Evolutionary conservation across 2,329 filamentous ascomycete species (phyloP), one percentile per base, ranked within the genome.

Genomic region (Diplocarpon rosae): DNA sequence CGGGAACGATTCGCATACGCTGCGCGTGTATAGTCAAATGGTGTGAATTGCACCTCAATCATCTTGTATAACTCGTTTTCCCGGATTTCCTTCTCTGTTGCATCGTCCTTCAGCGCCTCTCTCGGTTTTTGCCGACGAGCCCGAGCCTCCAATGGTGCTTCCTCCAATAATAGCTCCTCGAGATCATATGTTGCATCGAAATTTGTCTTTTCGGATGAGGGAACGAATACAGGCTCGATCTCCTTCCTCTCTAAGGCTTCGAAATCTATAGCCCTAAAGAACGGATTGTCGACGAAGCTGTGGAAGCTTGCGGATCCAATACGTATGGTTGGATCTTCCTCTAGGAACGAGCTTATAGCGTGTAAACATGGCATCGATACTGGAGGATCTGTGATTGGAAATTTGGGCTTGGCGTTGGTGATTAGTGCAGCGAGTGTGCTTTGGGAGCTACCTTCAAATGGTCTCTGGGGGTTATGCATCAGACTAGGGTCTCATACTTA

Each of bases 111-210:
- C 60, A 98, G 69, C 53, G 85, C 82, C 53, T 94, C 89, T 51
- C 92, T 76, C 1, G 92, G 92, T 64, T 96, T 95, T 63, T 96
- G 92, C 60, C 90, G 80, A 55, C 92, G 77, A 40, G 92, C 88
- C 58, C 92, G 75, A 44, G 92, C 92, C 65, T 98, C 92, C 5
- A 98, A 68, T 1, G 92, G 92, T 11, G 92, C 92, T 62, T 98
- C 92, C 64, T 98, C 92, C 36, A 98, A 66, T 1, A 98, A 67
- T 15, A 98, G 65, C 63, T 98, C 92, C 62, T 98, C 92, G 40
- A 98, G 68, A 63, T 98, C 92, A 61, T 98, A 96, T 0, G 92
- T 98, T 4, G 92, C 92, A 64, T 98, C 92, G 55, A 98, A 98
- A 63, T 98, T 98, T 3, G 92, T 96, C 73, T 98, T 98, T 39